Conservation (phyloP, 805 yeast species). For the Pichia heedii region DNA sequence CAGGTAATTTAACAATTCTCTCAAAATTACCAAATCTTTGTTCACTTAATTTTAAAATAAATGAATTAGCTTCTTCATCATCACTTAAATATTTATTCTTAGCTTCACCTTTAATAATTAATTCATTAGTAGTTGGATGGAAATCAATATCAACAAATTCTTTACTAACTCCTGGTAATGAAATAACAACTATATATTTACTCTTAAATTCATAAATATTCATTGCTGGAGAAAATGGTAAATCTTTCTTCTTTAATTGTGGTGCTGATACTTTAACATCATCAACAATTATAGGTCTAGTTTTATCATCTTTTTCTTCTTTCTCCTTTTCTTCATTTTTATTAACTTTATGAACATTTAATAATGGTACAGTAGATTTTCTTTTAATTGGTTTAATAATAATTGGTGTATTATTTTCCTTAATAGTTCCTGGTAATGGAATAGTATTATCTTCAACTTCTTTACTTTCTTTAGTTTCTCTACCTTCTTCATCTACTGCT, state of each 20-base stretch:
- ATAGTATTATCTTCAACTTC: background rate
- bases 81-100: constrained; percentile 30
- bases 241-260: constrained; percentile 14
- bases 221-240: constrained; percentile 50
- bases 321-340: constrained; percentile 3
- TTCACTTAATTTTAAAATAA: constrained; percentile 39
- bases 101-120: constrained; percentile 43
- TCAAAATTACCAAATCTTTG: constrained; percentile 49
- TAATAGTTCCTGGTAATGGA: background rate
- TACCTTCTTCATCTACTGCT: background rate
- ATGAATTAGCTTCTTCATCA: constrained; percentile 25
- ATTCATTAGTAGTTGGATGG: constrained; percentile 48
- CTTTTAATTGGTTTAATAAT: constrained; percentile 5
- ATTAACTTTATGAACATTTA: constrained; percentile 15
- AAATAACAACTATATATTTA: constrained; percentile 38
- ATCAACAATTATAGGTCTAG: constrained; percentile 2
- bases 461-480: background rate
- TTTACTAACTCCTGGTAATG: constrained; percentile 52
- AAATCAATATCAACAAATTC: constrained; percentile 46
- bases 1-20: constrained; percentile 48
- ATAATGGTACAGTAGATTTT: constrained; percentile 12
- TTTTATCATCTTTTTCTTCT: background rate
- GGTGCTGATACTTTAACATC: constrained; percentile 6
- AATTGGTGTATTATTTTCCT: background rate
- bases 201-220: constrained; percentile 46